A percentile compares a stretch with the other conserved stretches of the same genome.
Conservation (phyloP, 495 filamentous ascomycete genomes). For the Tuber microsphaerosporum region DNA sequence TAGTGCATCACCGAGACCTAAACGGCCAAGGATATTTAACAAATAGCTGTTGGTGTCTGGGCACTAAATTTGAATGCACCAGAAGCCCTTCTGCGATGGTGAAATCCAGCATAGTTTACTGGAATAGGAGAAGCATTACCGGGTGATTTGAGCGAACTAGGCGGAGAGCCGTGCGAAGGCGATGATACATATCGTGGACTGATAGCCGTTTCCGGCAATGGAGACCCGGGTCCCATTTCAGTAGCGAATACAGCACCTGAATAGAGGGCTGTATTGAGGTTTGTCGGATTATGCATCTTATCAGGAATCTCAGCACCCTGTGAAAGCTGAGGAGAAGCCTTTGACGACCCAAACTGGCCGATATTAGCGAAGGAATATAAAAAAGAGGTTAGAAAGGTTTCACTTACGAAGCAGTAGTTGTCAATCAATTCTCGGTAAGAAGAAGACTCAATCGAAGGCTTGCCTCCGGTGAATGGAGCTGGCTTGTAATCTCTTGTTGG, state of each 20-base stretch:
- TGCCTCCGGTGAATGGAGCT: conserved; percentile 43
- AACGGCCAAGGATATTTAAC: conserved; percentile 37
- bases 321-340: conserved; percentile 41
- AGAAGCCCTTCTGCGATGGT: conserved; percentile 36
- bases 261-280: conserved; percentile 22
- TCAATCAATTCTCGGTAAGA: conserved; percentile 90
- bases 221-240: conserved; percentile 19
- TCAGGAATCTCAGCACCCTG: conserved; percentile 27
- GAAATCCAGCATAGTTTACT: conserved; percentile 39
- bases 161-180: conserved; percentile 28
- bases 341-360: conserved; percentile 50
- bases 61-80: conserved; percentile 40
- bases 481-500: conserved; percentile 44
- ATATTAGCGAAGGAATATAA: conserved; percentile 21
- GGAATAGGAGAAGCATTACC: conserved; percentile 40
- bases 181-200: conserved; percentile 36
- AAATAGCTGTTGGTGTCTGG: conserved; percentile 38
- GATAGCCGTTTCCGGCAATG: conserved; percentile 26
- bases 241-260: conserved; percentile 29
- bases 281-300: conserved; percentile 31
- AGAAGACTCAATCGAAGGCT: conserved; percentile 67
- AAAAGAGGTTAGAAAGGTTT: conserved; percentile 21
- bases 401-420: conserved; percentile 98
- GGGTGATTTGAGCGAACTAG: conserved; percentile 32
- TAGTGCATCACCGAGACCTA: conserved; percentile 8